A percentile compares a stretch with the other conserved stretches of the same genome.
These are phyloP conservation scores for Tarenaya hassleriana DNA, from an alignment of 345 rosid genomes.

Conservation along the genomic window DNA sequence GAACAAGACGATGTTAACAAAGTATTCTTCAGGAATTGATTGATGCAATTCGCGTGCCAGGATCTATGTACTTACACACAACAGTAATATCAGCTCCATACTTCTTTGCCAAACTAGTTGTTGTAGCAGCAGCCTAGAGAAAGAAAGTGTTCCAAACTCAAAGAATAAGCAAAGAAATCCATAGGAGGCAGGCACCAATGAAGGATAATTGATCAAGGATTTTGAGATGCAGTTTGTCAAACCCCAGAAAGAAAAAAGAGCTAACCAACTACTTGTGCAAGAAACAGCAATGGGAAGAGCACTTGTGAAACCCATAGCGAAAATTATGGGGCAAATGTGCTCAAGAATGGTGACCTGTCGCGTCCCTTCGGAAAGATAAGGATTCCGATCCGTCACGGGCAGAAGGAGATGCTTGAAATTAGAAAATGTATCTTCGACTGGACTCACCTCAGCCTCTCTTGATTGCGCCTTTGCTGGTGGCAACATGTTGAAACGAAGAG, in stretches of 20 bases:
- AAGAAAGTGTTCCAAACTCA: constrained; percentile 8
- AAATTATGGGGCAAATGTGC: not conserved
- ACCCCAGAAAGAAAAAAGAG: not conserved
- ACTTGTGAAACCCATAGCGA: no score
- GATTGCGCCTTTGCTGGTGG: constrained; percentile 50
- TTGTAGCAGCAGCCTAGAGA: constrained; percentile 75
- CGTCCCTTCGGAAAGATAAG: constrained; percentile 86
- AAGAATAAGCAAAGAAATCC: not conserved
- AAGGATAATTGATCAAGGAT: not conserved
- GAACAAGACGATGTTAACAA: constrained; percentile 13
- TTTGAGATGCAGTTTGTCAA: not conserved
- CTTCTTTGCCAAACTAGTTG: constrained; percentile 79
- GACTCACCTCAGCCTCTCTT: constrained; percentile 44
- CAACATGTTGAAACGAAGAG: constrained; percentile 15
- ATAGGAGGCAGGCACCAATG: not conserved
- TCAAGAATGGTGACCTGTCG: constrained; percentile 55
- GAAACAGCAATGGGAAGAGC: no score
- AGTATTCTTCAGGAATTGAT: not conserved
- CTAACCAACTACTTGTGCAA: no score
- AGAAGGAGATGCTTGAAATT: constrained; percentile 72
- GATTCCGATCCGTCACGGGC: constrained; percentile 70
- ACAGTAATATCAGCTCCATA: constrained; percentile 94
- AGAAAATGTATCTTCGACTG: constrained; percentile 51
- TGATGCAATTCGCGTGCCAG: not conserved
- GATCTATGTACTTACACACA: constrained; percentile 42